Evolutionary conservation across 768 basidiomycete genomes (phyloP), one percentile per base, ranked within the genome.

Genomic region (Boletus reticuloceps): DNA sequence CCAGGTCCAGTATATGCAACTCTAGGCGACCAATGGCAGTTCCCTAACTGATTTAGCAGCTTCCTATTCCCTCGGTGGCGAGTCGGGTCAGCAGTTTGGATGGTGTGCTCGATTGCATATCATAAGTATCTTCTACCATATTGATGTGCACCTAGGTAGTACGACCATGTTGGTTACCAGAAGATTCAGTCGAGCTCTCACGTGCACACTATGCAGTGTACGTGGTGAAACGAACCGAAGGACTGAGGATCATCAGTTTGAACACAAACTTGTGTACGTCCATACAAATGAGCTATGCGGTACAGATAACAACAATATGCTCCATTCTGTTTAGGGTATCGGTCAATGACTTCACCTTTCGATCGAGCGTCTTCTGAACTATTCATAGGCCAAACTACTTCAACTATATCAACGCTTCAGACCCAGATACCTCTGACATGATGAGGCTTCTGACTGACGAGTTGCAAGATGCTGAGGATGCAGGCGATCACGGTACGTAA

Each of bases 141-240:
- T 32, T 54, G 25, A 38, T 17, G 34, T 52, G 22, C 37, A 22
- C 44, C 25, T 40, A 88, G 88, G 89, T 82, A 90, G 62, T 91
- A 91, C 60, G 82, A 89, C 54, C 88, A 91, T 60, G 75, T 91
- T 91, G 89, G 89, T 71, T 91, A 29, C 80, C 82, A 9, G 72
- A 79, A 47, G 74, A 79, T 13, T 81, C 81, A 6, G 81, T 83
- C 3, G 66, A 75, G 37, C 71, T 78, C 36, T 89, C 88, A 0
- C 80, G 78, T 40, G 73, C 84, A 0, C 88, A 91, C 68, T 91
- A 90, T 61, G 77, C 84, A 9, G 89, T 77, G 11, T 91, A 87
- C 66, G 86, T 84, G 76, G 86, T 89, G 27, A 77, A 77, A 58
- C 80, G 88, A 20, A 58, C 64, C n/a, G 86, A 89, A 50, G 88